Percentiles rank a stretch among this genome's conserved stretches.
Evolutionary conservation across 2,329 filamentous ascomycete species (phyloP).

Genomic region (Aspergillus novofumigatus): DNA sequence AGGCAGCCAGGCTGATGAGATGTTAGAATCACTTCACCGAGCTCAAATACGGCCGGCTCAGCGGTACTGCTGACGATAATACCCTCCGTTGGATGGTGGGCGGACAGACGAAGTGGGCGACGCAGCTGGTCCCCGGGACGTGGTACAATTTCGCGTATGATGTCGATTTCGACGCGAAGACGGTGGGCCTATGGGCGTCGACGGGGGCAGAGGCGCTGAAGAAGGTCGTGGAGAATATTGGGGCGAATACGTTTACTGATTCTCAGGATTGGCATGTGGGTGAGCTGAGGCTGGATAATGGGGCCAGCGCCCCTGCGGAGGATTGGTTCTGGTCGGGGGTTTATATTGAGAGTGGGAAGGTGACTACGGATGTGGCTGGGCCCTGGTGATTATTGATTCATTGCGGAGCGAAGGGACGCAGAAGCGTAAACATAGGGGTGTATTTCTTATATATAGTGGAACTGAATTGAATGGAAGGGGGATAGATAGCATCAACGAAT

Average conservation of each 20-base stretch:
- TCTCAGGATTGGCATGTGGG: constrained; percentile 71
- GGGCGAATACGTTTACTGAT: constrained; percentile 59
- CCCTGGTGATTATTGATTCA: neutral
- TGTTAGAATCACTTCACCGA: constrained; percentile 66
- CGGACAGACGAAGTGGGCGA: constrained; percentile 59
- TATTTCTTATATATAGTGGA: no score
- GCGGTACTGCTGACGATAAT: constrained; percentile 39
- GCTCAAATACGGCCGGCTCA: constrained; percentile 59
- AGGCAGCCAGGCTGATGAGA: neutral
- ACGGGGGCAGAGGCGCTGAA: constrained; percentile 56
- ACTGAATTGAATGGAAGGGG: no score
- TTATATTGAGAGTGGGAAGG: constrained; percentile 59
- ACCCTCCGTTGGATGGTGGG: constrained; percentile 63
- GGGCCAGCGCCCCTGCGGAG: constrained; percentile 51
- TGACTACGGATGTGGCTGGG: neutral
- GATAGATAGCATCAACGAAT: constrained; percentile 31
- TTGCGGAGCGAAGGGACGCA: no score
- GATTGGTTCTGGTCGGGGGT: constrained; percentile 70
- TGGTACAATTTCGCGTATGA: constrained; percentile 76
- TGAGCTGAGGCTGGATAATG: constrained; percentile 60
- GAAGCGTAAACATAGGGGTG: no score
- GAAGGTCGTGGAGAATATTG: constrained; percentile 58
- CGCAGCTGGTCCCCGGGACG: constrained; percentile 56
- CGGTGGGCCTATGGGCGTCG: constrained; percentile 67
- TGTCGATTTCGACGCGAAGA: constrained; percentile 61